These are phyloP conservation scores for Annulohypoxylon maeteangense DNA, from an alignment of 495 filamentous ascomycete genomes.

Conservation along the genomic window DNA sequence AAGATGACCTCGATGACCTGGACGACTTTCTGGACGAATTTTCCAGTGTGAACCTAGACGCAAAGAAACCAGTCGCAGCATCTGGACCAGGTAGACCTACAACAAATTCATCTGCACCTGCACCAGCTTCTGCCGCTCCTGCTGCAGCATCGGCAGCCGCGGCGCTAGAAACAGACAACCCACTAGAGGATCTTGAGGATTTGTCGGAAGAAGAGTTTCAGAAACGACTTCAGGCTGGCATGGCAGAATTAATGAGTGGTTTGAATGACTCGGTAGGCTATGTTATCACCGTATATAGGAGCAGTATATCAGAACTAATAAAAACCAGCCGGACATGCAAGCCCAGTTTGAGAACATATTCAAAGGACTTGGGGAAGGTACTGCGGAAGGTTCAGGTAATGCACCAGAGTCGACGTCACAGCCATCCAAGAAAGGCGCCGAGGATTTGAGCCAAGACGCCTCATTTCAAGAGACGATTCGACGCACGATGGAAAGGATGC, in stretches of 20 bases:
- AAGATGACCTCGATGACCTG: constrained; percentile 90
- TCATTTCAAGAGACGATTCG: constrained; percentile 91
- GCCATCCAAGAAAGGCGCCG: constrained; percentile 39
- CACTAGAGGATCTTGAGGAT: constrained; percentile 41
- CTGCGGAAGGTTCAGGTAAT: constrained; percentile 47
- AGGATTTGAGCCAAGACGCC: constrained; percentile 59
- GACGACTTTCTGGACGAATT: constrained; percentile 97
- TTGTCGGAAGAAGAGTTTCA: constrained; percentile 78
- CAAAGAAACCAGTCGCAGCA: constrained; percentile 54
- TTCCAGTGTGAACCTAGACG: constrained; percentile 63
- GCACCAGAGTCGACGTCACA: constrained; percentile 41
- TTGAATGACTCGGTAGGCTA: constrained; percentile 67
- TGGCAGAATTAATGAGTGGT: constrained; percentile 82
- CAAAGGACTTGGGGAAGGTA: constrained; percentile 73
- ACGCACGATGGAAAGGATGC: constrained; percentile 93
- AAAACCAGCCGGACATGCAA: constrained; percentile 74
- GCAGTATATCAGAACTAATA: constrained; percentile 15
- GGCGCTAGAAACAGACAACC: constrained; percentile 16
- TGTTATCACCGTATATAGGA: background rate
- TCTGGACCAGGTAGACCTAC: constrained; percentile 55
- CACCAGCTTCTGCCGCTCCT: background rate
- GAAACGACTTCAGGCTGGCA: constrained; percentile 84
- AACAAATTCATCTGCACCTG: constrained; percentile 21
- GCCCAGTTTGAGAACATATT: constrained; percentile 88
- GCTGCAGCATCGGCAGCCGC: constrained; percentile 16